Conservation (phyloP, 2,329 filamentous ascomycete genomes). For the Xenoacremonium recifei region DNA sequence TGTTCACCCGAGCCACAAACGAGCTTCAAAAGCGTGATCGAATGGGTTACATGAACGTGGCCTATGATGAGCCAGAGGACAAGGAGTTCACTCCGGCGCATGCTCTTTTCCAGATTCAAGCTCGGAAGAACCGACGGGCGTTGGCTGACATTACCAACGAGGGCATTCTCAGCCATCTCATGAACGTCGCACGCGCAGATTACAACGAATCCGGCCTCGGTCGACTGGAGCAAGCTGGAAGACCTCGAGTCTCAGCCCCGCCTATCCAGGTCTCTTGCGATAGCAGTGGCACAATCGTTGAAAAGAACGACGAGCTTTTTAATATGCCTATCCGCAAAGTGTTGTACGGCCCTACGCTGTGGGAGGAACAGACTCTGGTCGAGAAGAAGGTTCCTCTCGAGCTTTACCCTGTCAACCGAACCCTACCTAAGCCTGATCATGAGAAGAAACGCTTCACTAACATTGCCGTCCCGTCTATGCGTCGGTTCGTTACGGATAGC, state of each 20-base stretch:
- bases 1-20: slow-evolving; percentile 72
- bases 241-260: slow-evolving; percentile 78
- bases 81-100: slow-evolving; percentile 68
- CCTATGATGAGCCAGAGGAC: slow-evolving; percentile 67
- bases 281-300: slow-evolving; percentile 61
- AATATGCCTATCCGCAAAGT: slow-evolving; percentile 72
- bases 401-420: slow-evolving; percentile 59
- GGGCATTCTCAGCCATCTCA: slow-evolving; percentile 70
- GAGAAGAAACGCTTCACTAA: slow-evolving; percentile 84
- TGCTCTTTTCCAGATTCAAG: slow-evolving; percentile 77
- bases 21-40: slow-evolving; percentile 54
- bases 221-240: slow-evolving; percentile 76
- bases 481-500: slow-evolving; percentile 94
- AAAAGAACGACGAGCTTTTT: slow-evolving; percentile 76
- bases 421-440: slow-evolving; percentile 77
- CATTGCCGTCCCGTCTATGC: slow-evolving; percentile 94
- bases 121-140: slow-evolving; percentile 64
- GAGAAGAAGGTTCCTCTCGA: slow-evolving; percentile 66
- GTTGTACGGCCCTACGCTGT: slow-evolving; percentile 64
- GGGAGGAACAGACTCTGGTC: slow-evolving; percentile 74
- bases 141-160: slow-evolving; percentile 69
- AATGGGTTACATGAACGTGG: slow-evolving; percentile 64
- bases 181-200: slow-evolving; percentile 70
- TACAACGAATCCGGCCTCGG: slow-evolving; percentile 71
- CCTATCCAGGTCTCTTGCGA: slow-evolving; percentile 80